Evolutionary conservation across 352 stramenopile genomes (phyloP).

Genomic region (Phytopythium mirpurense): DNA sequence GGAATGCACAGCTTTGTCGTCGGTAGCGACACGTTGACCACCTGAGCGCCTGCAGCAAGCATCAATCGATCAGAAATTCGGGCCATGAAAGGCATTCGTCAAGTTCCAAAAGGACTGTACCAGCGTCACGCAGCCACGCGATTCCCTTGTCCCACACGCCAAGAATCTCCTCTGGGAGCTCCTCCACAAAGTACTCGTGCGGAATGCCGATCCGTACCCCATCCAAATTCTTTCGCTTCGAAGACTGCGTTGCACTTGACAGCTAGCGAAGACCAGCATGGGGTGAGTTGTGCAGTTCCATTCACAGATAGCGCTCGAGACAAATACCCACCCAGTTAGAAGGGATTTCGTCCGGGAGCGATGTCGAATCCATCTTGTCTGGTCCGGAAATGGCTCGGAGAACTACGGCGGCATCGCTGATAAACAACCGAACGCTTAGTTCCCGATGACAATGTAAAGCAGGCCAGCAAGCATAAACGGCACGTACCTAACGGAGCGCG

Average conservation of each 20-base stretch:
- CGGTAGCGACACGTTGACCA: slow-evolving; percentile 71
- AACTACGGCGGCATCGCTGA: slow-evolving; percentile 74
- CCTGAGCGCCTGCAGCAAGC: slow-evolving; percentile 41
- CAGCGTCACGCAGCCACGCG: slow-evolving; percentile 57
- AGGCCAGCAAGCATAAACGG: not conserved
- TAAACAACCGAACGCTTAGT: not conserved
- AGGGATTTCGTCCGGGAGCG: slow-evolving; percentile 35
- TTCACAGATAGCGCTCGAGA: too few species aligned
- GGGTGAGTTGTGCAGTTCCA: too few species aligned
- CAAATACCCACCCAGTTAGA: slow-evolving; percentile 48
- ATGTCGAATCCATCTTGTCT: slow-evolving; percentile 84
- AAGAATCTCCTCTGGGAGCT: slow-evolving; percentile 83
- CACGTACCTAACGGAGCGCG: slow-evolving; percentile 68
- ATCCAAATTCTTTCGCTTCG: slow-evolving; percentile 36
- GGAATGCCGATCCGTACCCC: slow-evolving; percentile 90
- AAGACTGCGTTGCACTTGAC: slow-evolving; percentile 18
- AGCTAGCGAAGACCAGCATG: not conserved
- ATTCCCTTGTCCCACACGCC: slow-evolving; percentile 81
- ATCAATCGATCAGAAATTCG: not conserved
- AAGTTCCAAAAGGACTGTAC: slow-evolving; percentile 1
- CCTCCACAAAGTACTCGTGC: slow-evolving; percentile 92
- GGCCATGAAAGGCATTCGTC: not conserved
- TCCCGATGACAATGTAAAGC: not conserved
- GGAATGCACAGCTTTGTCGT: slow-evolving; percentile 88
- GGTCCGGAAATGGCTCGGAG: slow-evolving; percentile 76